Evolutionary conservation across 345 rosid genomes (phyloP), one percentile per base, ranked within the genome.

Genomic region (Boechera retrofracta): DNA sequence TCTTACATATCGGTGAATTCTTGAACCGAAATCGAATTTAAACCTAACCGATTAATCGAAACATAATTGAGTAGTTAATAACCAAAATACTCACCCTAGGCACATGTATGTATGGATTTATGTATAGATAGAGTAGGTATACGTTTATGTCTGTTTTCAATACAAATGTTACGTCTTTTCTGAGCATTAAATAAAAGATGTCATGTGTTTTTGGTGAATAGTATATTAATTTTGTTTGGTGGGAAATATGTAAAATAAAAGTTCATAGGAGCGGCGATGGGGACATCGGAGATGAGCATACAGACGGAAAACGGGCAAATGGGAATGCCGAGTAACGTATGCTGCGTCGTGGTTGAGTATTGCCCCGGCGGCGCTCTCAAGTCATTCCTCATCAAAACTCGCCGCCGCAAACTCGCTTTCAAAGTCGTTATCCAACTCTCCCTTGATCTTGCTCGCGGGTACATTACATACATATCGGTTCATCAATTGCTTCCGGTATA

Each of bases 361-460:
- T 95, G 97, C 62, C 97, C 89, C 57, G 99, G 99, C 3, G 99
- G 97, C 49, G 89, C 94, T 6, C 85, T 95, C 58, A 95, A 95
- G 74, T 85, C 93, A 16, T 95, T 84, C 80, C 96, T 95, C 72
- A 95, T 95, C 69, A 95, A 89, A 87, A 92, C 87, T 75, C 82
- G 94, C 44, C 86, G 98, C 81, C 89, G 86, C 83, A 95, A 95
- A 86, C 86, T 95, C 26, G 91, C 96, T 64, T 95, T 92, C 80
- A 95, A 89, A 88, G 92, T 92, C 54, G 99, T 95, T 64, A 79
- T 91, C 32, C 97, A 92, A 78, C 65, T 95, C 83, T 94, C 98
- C 12, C 89, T 95, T 39, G 98, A 95, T 81, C 94, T 94, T 56
- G 98, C 98, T 21, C 89, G 98, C 72, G 98, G 98, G 98, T 94